A percentile compares a stretch with the other conserved stretches of the same genome.
Conservation (phyloP, 306 rosid genomes). For the Prunus dulcis region DNA sequence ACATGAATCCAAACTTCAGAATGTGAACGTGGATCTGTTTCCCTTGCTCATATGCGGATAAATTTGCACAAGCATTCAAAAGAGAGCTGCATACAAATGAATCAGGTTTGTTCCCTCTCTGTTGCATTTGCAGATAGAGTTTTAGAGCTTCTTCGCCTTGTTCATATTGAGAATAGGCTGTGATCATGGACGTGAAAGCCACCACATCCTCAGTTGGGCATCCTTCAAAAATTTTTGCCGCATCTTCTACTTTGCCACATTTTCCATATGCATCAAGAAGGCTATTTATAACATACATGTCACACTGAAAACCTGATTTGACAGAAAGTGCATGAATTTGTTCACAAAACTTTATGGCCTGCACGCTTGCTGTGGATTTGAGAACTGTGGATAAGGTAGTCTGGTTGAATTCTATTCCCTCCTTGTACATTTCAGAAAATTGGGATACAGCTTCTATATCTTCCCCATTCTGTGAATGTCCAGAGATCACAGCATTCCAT, state of each 20-base stretch:
- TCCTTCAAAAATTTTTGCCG: constrained; percentile 64
- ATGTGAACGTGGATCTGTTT: constrained; percentile 84
- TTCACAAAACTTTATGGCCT: constrained; percentile 44
- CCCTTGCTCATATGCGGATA: constrained; percentile 87
- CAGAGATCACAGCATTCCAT: constrained; percentile 76
- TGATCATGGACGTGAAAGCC: constrained; percentile 87
- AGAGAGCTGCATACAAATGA: constrained; percentile 85
- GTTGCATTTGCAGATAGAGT: constrained; percentile 69
- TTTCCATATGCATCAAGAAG: constrained; percentile 83
- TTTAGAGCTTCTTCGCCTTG: constrained; percentile 78
- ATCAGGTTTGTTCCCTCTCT: constrained; percentile 53
- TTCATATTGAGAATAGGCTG: constrained; percentile 77
- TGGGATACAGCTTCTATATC: constrained; percentile 56
- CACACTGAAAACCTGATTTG: constrained; percentile 66
- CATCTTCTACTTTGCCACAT: constrained; percentile 50
- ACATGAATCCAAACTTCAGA: constrained; percentile 72
- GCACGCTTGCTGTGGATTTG: constrained; percentile 66
- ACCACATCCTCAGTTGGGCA: constrained; percentile 72
- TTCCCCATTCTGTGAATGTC: constrained; percentile 59
- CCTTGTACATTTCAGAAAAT: constrained; percentile 49
- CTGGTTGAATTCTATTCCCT: constrained; percentile 61
- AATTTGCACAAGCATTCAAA: constrained; percentile 77
- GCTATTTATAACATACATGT: constrained; percentile 71
- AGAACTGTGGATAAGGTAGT: constrained; percentile 77
- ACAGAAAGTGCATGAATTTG: constrained; percentile 71